Base-by-base conservation (phyloP, 2,329 filamentous ascomycete genomes). In the Huntiella moniliformis region DNA sequence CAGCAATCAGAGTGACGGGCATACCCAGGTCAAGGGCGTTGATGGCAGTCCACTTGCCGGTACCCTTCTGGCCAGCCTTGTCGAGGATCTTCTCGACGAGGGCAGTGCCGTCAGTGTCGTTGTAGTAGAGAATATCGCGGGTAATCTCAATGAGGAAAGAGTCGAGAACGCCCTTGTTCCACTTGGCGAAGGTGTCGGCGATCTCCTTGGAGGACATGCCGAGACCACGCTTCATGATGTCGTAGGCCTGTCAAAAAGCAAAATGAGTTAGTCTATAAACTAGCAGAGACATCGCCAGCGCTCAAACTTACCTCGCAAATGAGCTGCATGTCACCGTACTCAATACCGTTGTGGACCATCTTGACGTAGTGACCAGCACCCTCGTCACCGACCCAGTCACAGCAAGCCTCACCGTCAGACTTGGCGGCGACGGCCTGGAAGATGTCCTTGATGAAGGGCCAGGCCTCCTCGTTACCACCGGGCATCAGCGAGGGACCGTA, bases 301-400 rank as follows among this genome's bases (percentile, higher is more conserved):
- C 34, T 49, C 13, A 31, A n/a, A 11, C 75, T 57, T 68, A 94
- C 88, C 79, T 98, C 91, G 68, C 82, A 92, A 64, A 98, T 98
- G 60, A 98, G 76, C 74, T 98, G 91, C 91, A 98, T 98, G 71
- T 98, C 91, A 78, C 91, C 91, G 65, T 98, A 98, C 72, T 98
- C 91, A 59, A 98, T 98, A 76, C 91, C 91, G 70, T 98, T 98
- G 81, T 98, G 91, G 53, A 98, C 91, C 91, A 98, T 98, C 83
- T 98, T 98, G 73, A 98, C 88, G 74, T 95, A 98, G 79, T 98
- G 91, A 58, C 91, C 91, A 68, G 91, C 84, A 77, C 91, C 91
- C 67, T 96, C 86, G 68, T 96, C 91, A 71, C 91, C 91, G 58
- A 98, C 91, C 91, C 91, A 98, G 68, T 98, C 91, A 63, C 91